A percentile compares a stretch with the other conserved stretches of the same genome.
These are phyloP conservation scores for Mortierella polycephala DNA, from an alignment of 371 early-diverging fungal genomes.

Conservation along the genomic window DNA sequence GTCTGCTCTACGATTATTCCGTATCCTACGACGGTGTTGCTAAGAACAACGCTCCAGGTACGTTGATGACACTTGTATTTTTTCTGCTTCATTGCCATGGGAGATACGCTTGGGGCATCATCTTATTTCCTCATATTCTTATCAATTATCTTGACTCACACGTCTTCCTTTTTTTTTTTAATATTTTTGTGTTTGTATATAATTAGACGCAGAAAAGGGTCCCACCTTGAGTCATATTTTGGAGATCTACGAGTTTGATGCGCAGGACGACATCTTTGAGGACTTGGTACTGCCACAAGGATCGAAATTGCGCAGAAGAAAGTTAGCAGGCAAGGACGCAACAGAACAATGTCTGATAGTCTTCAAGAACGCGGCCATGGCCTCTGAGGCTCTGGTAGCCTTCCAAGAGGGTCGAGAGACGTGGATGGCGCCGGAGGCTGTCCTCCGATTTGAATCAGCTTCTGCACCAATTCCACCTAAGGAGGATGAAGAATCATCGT, in stretches of 20 bases:
- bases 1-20: conserved; percentile 43
- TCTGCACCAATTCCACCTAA: not conserved
- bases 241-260: conserved; percentile 41
- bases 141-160: not conserved
- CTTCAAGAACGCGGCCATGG: conserved; percentile 43
- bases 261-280: conserved; percentile 35
- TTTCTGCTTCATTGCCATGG: not conserved
- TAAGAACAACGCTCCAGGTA: conserved; percentile 25
- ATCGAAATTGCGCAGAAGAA: conserved; percentile 26
- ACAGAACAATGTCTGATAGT: conserved; percentile 33
- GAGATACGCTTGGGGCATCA: not conserved
- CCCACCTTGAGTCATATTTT: conserved; percentile 37
- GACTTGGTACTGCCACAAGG: conserved; percentile 27
- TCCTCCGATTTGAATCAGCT: conserved; percentile 4
- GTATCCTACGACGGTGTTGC: conserved; percentile 21
- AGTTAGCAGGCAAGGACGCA: conserved; percentile 13
- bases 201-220: conserved; percentile 29
- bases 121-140: not conserved
- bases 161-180: not conserved
- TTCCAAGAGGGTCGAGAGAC: conserved; percentile 49
- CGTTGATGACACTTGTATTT: not conserved
- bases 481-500: not conserved
- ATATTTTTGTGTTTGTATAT: not conserved
- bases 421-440: conserved; percentile 33
- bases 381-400: conserved; percentile 32